phyloP scores from a whole-genome alignment of 1,139 yeast species.

The Suhomyces ambrosiae region DNA sequence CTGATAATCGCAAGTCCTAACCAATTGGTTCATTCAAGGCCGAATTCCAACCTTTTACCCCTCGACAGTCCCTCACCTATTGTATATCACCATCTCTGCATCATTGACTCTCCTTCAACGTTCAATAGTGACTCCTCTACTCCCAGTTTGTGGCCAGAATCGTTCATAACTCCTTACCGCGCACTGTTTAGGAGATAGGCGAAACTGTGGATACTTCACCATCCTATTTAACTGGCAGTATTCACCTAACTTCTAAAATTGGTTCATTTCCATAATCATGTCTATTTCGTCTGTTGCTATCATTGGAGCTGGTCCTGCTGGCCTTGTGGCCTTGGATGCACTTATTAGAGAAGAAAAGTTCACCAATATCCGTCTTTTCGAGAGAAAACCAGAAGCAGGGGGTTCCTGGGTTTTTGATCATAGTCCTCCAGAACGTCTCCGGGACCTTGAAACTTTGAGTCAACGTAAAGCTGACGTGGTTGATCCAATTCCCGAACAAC shows the following conservation, averaged over 20 bases:
- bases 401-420: constrained; percentile 45
- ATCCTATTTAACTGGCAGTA: not conserved
- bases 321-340: constrained; percentile 56
- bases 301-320: constrained; percentile 71
- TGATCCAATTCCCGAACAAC: constrained; percentile 14
- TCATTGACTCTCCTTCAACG: too few species aligned
- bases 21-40: too few species aligned
- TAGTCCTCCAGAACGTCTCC: constrained; percentile 23
- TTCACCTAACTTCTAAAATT: too few species aligned
- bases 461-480: constrained; percentile 11
- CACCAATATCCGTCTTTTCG: constrained; percentile 38
- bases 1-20: too few species aligned
- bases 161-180: too few species aligned
- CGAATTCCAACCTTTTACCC: too few species aligned
- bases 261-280: too few species aligned
- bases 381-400: constrained; percentile 43
- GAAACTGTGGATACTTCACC: not conserved
- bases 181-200: constrained; percentile 2
- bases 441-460: constrained; percentile 18
- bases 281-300: constrained; percentile 41
- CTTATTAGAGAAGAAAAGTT: constrained; percentile 39
- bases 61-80: too few species aligned
- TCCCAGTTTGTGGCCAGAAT: too few species aligned
- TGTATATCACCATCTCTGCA: too few species aligned
- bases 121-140: too few species aligned